Evolutionary conservation across 2,329 filamentous ascomycete species (phyloP).

Genomic region (Exserohilum turcica): DNA sequence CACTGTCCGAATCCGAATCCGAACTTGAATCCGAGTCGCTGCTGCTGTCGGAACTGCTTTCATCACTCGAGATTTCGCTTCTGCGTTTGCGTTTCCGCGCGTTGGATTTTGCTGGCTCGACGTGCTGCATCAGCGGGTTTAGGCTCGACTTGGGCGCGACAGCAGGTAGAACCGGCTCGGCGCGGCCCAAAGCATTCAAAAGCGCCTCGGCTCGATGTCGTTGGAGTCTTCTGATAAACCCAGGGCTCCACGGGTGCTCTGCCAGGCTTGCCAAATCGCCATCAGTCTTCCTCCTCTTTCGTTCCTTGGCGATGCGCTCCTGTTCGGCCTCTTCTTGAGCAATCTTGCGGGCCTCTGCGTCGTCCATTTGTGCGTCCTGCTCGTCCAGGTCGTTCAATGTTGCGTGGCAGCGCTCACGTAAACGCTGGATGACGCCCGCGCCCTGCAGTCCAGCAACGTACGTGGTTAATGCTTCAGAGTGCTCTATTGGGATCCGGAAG

Average conservation of each 20-base stretch:
- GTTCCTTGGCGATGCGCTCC: constrained; percentile 40
- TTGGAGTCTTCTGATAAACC: constrained; percentile 43
- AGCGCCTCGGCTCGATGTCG: constrained; percentile 41
- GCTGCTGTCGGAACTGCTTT: constrained; percentile 42
- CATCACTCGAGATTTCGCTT: constrained; percentile 38
- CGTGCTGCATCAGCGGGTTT: constrained; percentile 22
- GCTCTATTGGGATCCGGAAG: constrained; percentile 69
- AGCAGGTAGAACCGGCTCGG: constrained; percentile 28
- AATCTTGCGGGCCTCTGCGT: constrained; percentile 39
- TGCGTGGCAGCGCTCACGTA: constrained; percentile 69
- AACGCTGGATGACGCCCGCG: constrained; percentile 66
- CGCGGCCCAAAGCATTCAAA: constrained; percentile 34
- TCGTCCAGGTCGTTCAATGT: constrained; percentile 60
- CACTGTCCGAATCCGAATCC: constrained; percentile 16
- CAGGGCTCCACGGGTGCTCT: constrained; percentile 33
- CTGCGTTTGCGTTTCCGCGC: constrained; percentile 38
- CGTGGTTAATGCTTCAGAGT: constrained; percentile 71
- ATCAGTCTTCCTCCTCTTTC: constrained; percentile 39
- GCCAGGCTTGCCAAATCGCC: constrained; percentile 34
- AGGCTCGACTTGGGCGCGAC: constrained; percentile 17
- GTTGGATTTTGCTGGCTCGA: constrained; percentile 20
- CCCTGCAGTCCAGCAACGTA: constrained; percentile 84
- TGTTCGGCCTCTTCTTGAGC: constrained; percentile 46
- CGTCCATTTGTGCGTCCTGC: constrained; percentile 44
- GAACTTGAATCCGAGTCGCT: constrained; percentile 31